Percentiles rank a stretch among this genome's conserved stretches.
Conservation (phyloP, 148 eudicot species). For the Fagopyrum homotropicum region DNA sequence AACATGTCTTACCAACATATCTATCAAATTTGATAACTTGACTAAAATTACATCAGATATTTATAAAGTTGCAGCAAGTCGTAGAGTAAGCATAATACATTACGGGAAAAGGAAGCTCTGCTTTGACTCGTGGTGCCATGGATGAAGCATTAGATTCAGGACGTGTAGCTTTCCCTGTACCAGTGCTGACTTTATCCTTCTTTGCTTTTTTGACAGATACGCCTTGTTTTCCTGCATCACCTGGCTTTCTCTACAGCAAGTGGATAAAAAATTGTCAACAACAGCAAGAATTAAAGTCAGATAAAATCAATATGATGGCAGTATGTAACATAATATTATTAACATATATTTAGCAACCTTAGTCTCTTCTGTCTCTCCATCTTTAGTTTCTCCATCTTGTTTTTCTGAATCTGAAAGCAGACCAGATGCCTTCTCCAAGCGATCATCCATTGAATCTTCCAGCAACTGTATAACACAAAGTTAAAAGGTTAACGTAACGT, state of each 20-base stretch:
- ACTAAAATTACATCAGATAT: not conserved
- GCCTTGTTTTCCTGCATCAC: conserved; percentile 89
- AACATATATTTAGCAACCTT: conserved; percentile 37
- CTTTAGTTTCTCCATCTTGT: conserved; percentile 71
- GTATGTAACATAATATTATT: not conserved
- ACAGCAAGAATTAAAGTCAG: not conserved
- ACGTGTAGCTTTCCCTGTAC: conserved; percentile 61
- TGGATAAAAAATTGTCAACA: not conserved
- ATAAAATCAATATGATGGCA: not conserved
- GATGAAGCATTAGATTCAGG: conserved; percentile 46
- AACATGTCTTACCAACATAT: not conserved
- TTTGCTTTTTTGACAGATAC: conserved; percentile 66
- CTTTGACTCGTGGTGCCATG: conserved; percentile 79
- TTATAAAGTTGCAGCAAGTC: conserved; percentile 2
- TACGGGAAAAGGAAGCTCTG: conserved; percentile 82
- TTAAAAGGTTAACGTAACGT: not conserved
- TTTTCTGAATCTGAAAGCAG: conserved; percentile 73
- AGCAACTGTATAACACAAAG: conserved; percentile 40
- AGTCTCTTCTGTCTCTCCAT: conserved; percentile 76
- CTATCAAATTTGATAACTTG: not conserved
- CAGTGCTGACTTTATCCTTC: conserved; percentile 71
- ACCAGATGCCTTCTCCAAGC: conserved; percentile 70
- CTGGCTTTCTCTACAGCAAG: conserved; percentile 54
- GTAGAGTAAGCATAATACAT: conserved; percentile 38
- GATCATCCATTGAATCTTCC: conserved; percentile 87